These are phyloP conservation scores for Boletus rufocinnamomeus DNA, from an alignment of 768 basidiomycete species.

Conservation along the genomic window DNA sequence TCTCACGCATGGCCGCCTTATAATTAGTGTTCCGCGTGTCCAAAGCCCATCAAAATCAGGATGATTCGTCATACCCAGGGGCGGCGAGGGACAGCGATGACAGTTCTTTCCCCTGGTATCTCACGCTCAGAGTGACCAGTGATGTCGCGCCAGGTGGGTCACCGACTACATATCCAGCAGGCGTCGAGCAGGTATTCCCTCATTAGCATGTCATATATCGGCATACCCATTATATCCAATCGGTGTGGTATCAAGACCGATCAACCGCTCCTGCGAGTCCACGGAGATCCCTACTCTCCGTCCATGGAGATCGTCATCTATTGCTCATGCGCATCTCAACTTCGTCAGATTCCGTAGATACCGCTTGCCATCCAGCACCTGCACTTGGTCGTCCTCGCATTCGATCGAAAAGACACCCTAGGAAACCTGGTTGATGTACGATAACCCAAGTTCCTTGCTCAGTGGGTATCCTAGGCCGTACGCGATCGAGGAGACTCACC, in stretches of 20 bases:
- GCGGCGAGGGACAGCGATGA: too few species aligned
- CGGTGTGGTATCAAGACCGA: neutral
- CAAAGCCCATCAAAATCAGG: too few species aligned
- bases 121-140: neutral
- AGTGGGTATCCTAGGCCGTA: slow-evolving; percentile 2
- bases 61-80: too few species aligned
- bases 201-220: neutral
- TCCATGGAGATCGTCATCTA: slow-evolving; percentile 2
- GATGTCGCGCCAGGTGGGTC: neutral
- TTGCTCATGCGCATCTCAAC: slow-evolving; percentile 54
- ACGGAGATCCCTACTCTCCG: neutral
- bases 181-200: neutral
- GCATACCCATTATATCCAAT: slow-evolving; percentile 1
- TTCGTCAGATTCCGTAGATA: slow-evolving; percentile 64
- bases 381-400: slow-evolving; percentile 53
- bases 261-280: neutral
- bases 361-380: slow-evolving; percentile 74
- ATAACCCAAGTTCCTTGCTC: neutral
- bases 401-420: slow-evolving; percentile 45
- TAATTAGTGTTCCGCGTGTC: too few species aligned
- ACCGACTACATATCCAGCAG: neutral
- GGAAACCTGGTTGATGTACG: slow-evolving; percentile 37
- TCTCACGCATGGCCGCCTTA: neutral
- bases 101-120: too few species aligned
- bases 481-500: slow-evolving; percentile 37